Conservation (phyloP, 1,284 basidiomycete species). For the Porogramme epimiltina region DNA sequence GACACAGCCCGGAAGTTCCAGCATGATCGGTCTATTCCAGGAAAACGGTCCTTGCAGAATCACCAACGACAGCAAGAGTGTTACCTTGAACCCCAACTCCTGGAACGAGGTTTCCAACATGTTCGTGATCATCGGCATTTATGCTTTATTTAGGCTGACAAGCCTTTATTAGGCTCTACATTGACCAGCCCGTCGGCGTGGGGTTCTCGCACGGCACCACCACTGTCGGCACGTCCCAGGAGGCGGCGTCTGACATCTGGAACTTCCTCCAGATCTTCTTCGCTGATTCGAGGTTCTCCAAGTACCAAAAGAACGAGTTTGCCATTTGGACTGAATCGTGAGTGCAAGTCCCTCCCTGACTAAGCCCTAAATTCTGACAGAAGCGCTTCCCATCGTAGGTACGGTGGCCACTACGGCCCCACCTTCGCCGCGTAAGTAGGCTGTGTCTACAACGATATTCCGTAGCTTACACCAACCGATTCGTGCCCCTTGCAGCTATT, state of each 20-base stretch:
- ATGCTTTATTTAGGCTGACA: conserved; percentile 1
- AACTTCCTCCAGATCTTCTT: conserved; percentile 73
- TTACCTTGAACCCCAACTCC: conserved; percentile 57
- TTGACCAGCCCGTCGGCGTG: conserved; percentile 67
- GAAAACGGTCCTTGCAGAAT: conserved; percentile 67
- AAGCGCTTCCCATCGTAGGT: conserved; percentile 32
- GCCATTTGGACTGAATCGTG: conserved; percentile 67
- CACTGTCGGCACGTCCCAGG: conserved; percentile 50
- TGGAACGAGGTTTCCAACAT: conserved; percentile 70
- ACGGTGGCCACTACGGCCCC: conserved; percentile 68
- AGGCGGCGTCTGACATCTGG: conserved; percentile 62
- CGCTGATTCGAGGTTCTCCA: conserved; percentile 55
- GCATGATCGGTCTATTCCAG: conserved; percentile 72
- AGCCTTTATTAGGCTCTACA: conserved; percentile 37
- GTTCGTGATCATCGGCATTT: conserved; percentile 23
- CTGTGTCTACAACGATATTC: background rate
- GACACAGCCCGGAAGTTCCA: conserved; percentile 59
- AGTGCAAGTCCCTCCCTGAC: conserved; percentile 12
- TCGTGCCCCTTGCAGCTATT: conserved; percentile 38
- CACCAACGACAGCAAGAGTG: conserved; percentile 53
- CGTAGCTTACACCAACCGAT: background rate
- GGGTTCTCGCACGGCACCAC: conserved; percentile 61
- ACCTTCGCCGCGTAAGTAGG: conserved; percentile 53
- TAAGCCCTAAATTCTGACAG: too few relatives aligned
- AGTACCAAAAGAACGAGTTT: conserved; percentile 50